These are phyloP conservation scores for Penicillium simplicissimum DNA, from an alignment of 495 filamentous ascomycete species.

Conservation along the genomic window DNA sequence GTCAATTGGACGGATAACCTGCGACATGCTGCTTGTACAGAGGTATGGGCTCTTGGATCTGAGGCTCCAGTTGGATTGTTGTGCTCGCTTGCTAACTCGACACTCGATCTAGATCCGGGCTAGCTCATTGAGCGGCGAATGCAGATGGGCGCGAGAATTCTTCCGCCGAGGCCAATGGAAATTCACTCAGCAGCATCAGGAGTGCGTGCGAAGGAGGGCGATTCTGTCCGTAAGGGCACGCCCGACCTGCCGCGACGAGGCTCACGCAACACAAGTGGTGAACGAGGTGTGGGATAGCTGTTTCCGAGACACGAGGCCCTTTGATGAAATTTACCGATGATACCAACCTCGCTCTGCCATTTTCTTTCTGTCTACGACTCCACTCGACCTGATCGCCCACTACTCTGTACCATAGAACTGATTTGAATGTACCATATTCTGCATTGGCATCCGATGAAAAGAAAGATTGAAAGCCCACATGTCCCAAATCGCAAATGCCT, in stretches of 20 bases:
- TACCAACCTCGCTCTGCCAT: constrained; percentile 13
- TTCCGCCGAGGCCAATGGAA: constrained; percentile 81
- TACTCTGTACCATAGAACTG: constrained; percentile 27
- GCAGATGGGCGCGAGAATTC: constrained; percentile 85
- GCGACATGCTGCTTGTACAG: constrained; percentile 91
- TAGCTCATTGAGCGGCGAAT: constrained; percentile 89
- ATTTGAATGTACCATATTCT: constrained; percentile 29
- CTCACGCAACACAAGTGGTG: constrained; percentile 81
- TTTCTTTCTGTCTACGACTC: constrained; percentile 14
- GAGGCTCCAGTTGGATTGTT: neutral
- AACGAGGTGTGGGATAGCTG: constrained; percentile 98
- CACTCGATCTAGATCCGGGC: constrained; percentile 71
- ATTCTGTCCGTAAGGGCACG: constrained; percentile 70
- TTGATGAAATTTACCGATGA: constrained; percentile 95
- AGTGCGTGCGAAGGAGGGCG: constrained; percentile 83
- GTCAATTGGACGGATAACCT: constrained; percentile 76
- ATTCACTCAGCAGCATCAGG: constrained; percentile 87
- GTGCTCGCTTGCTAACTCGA: neutral
- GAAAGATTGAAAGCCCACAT: constrained; percentile 27
- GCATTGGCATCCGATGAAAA: constrained; percentile 22
- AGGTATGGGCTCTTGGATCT: constrained; percentile 55
- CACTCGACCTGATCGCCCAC: constrained; percentile 7
- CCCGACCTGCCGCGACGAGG: constrained; percentile 80
- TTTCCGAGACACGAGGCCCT: constrained; percentile 89
- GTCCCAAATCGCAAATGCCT: constrained; percentile 21